A percentile compares a stretch with the other conserved stretches of the same genome.
Conservation (phyloP, 2,329 filamentous ascomycete genomes). For the Colletotrichum sp. region DNA sequence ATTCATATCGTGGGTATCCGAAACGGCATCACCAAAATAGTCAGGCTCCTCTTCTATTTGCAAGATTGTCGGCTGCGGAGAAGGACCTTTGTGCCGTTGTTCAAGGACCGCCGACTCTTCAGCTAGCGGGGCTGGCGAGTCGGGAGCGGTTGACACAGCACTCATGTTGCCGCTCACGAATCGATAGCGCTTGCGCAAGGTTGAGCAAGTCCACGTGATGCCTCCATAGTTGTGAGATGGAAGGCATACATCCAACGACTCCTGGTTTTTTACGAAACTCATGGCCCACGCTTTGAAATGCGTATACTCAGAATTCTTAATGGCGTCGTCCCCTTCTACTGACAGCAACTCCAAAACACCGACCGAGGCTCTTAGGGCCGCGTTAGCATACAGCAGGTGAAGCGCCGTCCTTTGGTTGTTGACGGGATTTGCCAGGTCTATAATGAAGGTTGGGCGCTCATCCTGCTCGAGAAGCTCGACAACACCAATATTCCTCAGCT, state of each 20-base stretch:
- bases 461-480: conserved; percentile 79
- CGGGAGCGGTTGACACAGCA: conserved; percentile 36
- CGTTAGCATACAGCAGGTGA: conserved; percentile 72
- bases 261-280: conserved; percentile 56
- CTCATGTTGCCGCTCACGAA: conserved; percentile 66
- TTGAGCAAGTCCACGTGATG: conserved; percentile 73
- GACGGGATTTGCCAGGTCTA: conserved; percentile 68
- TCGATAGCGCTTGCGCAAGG: conserved; percentile 70
- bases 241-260: conserved; percentile 56
- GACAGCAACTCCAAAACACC: conserved; percentile 62
- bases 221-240: conserved; percentile 67
- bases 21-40: conserved; percentile 46
- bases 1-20: conserved; percentile 5
- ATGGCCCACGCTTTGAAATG: conserved; percentile 76
- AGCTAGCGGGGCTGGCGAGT: conserved; percentile 42
- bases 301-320: conserved; percentile 53
- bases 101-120: conserved; percentile 39
- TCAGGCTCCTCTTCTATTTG: conserved; percentile 41
- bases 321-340: conserved; percentile 49
- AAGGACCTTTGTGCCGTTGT: conserved; percentile 38
- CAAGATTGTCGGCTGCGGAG: conserved; percentile 37
- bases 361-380: conserved; percentile 64
- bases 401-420: conserved; percentile 61
- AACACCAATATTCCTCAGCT: conserved; percentile 69
- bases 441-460: conserved; percentile 76